phyloP scores from a whole-genome alignment of 2,329 filamentous ascomycete genomes.

The Colletotrichum cordylinicola region DNA sequence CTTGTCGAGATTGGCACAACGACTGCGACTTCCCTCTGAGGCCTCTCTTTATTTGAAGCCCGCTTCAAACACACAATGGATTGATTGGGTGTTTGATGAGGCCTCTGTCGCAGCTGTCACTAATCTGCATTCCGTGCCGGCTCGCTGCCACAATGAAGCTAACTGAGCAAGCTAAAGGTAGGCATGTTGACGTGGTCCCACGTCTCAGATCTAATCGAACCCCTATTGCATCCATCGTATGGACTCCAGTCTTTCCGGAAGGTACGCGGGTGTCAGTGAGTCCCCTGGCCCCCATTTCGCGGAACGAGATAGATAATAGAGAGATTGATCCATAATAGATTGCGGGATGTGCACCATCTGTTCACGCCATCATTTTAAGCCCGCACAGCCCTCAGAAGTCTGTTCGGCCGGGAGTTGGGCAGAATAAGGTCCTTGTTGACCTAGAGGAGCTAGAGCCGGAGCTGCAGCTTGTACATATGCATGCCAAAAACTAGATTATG shows the following conservation, averaged over 20 bases:
- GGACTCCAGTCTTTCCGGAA: neutral
- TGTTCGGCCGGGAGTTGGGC: neutral
- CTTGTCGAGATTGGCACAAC: neutral
- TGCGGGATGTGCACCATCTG: slow-evolving; percentile 1
- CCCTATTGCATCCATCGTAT: slow-evolving; percentile 3
- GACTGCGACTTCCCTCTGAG: neutral
- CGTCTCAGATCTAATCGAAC: slow-evolving; percentile 14
- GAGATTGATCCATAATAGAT: neutral
- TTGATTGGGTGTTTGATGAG: neutral
- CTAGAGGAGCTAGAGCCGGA: neutral
- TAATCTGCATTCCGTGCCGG: neutral
- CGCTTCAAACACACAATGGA: neutral
- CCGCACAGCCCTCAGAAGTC: neutral
- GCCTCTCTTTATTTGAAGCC: slow-evolving; percentile 3
- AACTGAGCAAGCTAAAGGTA: neutral
- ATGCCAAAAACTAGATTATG: neutral
- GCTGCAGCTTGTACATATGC: neutral
- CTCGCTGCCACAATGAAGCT: neutral
- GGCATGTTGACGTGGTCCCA: neutral
- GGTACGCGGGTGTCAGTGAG: neutral
- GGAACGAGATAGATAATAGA: neutral
- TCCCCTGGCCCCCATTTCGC: neutral
- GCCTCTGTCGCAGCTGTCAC: neutral
- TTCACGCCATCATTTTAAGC: slow-evolving; percentile 3
- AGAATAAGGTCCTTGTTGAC: neutral